Base-by-base conservation (phyloP, 208 protist genomes). In the Acanthamoeba healyi region DNA sequence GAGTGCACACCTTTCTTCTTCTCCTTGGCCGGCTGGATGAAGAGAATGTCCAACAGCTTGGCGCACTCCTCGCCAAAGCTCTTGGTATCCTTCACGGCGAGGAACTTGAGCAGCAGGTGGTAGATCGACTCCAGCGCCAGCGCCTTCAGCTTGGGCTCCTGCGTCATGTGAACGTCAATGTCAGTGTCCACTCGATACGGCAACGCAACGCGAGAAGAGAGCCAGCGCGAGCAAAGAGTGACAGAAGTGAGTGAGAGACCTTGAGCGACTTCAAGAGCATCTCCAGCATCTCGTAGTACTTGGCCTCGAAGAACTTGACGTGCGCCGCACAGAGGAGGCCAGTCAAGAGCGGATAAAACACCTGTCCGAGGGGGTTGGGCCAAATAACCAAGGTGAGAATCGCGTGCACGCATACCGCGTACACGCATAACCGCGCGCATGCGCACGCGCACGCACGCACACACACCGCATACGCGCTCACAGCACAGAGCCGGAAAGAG, bases 61-160 rank as follows among this genome's bases (percentile, higher is more conserved):
- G 65, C 51, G 36, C 86, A 92, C n/a, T 92, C 86, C 38, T 92
- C 86, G 65, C 86, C 86, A 34, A 92, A 92, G 24, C 22, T 34
- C 58, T 92, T 92, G 56, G 38, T 92, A n/a, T 67, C 86, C 86
- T 92, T 92, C 56, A 92, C 77, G 19, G 77, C 77, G 7, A 86
- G 77, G 34, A 42, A 86, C n/a, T 92, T 92, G 51, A 92, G 86
- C 86, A 92, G 58, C 17, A 92, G 44, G 40, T 92, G 56, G 26
- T 92, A 92, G 65, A 92, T 92, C 38, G 61, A 92, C 44, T 92
- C 86, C 46, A 92, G 40, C 22, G 86, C 86, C 51, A 92, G 61
- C 24, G 61, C 86, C 56, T 74, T 67, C 36, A 92, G 19, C 65
- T 74, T 92, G 40, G 86, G 65, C 40, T 92, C 86, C 84, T 87